Evolutionary conservation across 306 rosid species (phyloP), one percentile per base, ranked within the genome.

Genomic region (Benincasa hispida): DNA sequence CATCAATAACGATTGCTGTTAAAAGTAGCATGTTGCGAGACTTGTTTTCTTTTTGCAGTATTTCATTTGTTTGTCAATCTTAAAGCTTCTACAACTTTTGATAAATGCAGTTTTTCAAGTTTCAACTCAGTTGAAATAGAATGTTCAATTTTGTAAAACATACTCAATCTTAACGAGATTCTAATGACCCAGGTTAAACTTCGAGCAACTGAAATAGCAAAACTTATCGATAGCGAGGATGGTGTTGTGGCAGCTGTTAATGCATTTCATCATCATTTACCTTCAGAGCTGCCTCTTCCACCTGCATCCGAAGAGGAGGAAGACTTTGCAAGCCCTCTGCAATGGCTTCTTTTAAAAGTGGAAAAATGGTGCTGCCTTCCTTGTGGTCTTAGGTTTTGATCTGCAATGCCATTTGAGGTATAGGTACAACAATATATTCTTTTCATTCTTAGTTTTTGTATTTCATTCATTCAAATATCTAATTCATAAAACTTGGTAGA

Each of bases 181-280:
- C 75, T 32, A 11, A 45, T 34, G 68, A 10, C 77, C 77, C 81
- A 94, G 98, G 94, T 94, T 62, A 94, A 90, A 82, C 79, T 88
- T 84, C 88, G 79, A 80, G 91, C 86, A 9, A 82, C 81, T 78
- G 94, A 88, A 80, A 58, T 94, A 28, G 90, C 96, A n/a, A 88
- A 86, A 82, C 79, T 91, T 87, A 83, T 94, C 45, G 91, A 88
- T 85, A 90, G 85, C 13, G 99, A 94, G 82, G 97, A 94, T n/a
- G 99, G 99, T 9, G 97, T 90, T 80, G 95, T 90, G 2, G 89
- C 89, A 15, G 97, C 99, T 6, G 97, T 94, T 35, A 84, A 89
- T 70, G 94, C 97, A n/a, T 94, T 94, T 82, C 97, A 92, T 70
- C 86, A 87, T 41, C 99, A 92, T 51, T 84, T 94, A 63, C 97